Evolutionary conservation across 345 rosid genomes (phyloP).

Genomic region (Diplotaxis tenuifolia): DNA sequence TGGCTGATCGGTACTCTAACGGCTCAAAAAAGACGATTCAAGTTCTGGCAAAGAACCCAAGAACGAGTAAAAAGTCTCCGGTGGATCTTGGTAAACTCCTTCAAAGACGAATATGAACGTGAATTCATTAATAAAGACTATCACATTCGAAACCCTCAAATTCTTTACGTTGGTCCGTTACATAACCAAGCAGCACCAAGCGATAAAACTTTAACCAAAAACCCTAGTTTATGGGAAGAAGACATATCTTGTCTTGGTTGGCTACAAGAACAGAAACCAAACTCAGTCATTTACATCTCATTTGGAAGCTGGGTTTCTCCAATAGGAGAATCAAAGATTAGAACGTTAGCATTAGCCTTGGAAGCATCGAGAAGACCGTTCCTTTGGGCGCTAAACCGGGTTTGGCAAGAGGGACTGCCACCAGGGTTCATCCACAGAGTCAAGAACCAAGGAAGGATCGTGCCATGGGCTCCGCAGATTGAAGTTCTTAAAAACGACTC

Average conservation of each 20-base stretch:
- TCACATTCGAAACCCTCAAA: conserved; percentile 22
- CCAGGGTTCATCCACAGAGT: conserved; percentile 45
- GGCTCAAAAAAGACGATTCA: conserved; percentile 60
- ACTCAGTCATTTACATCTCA: conserved; percentile 62
- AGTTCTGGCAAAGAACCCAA: conserved; percentile 65
- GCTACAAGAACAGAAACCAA: conserved; percentile 50
- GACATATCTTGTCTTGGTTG: conserved; percentile 63
- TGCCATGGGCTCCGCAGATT: conserved; percentile 73
- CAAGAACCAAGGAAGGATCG: conserved; percentile 49
- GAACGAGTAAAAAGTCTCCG: conserved; percentile 47
- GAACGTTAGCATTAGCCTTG: conserved; percentile 49
- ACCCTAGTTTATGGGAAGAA: conserved; percentile 64
- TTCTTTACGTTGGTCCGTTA: conserved; percentile 52
- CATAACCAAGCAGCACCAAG: conserved; percentile 23
- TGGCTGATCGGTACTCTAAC: conserved; percentile 72
- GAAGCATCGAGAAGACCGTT: conserved; percentile 52
- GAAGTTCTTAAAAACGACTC: conserved; percentile 50
- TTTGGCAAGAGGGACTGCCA: conserved; percentile 66
- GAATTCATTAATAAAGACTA: neutral
- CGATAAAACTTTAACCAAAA: conserved; percentile 20
- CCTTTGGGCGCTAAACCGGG: conserved; percentile 54
- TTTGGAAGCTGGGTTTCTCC: conserved; percentile 91
- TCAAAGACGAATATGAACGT: conserved; percentile 42
- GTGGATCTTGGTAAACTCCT: conserved; percentile 69
- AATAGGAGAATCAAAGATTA: conserved; percentile 56